Conservation (phyloP, 805 yeast species). For the Starmerella tilneyi region DNA sequence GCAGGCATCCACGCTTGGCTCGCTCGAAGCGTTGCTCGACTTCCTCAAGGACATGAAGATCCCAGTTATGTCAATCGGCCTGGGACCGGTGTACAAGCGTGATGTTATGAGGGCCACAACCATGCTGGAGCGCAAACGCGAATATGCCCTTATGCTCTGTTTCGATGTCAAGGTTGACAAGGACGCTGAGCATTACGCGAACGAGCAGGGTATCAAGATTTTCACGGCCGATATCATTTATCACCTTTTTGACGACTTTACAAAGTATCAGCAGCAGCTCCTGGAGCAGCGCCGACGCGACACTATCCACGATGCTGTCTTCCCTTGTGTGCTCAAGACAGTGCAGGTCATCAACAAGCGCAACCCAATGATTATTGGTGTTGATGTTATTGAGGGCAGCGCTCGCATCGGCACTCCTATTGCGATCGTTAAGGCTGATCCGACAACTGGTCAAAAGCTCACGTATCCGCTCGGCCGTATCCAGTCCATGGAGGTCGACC, state of each 20-base stretch:
- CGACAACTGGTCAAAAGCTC: constrained; percentile 64
- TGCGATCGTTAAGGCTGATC: constrained; percentile 83
- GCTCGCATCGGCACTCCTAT: constrained; percentile 90
- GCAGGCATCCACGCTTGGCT: constrained; percentile 97
- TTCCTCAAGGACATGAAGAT: constrained; percentile 97
- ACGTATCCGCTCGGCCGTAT: constrained; percentile 74
- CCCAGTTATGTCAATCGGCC: constrained; percentile 96
- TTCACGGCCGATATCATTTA: constrained; percentile 95
- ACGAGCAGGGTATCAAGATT: constrained; percentile 79
- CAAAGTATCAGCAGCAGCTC: constrained; percentile 79
- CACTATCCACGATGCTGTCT: constrained; percentile 76
- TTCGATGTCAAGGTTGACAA: constrained; percentile 95
- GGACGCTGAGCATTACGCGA: constrained; percentile 97
- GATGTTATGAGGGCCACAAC: constrained; percentile 97
- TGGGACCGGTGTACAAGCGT: constrained; percentile 96
- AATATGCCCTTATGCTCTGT: constrained; percentile 94
- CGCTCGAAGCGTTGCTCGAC: constrained; percentile 90
- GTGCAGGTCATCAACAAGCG: constrained; percentile 95
- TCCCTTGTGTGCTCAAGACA: constrained; percentile 91
- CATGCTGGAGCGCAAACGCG: constrained; percentile 94
- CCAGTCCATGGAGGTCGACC: constrained; percentile 89
- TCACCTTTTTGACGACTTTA: constrained; percentile 89
- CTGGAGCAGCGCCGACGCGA: constrained; percentile 86
- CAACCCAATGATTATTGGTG: constrained; percentile 99
- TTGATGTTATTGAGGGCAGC: constrained; percentile 87